Conservation (phyloP, 2,329 filamentous ascomycete genomes). For the Colletotrichum musicola region DNA sequence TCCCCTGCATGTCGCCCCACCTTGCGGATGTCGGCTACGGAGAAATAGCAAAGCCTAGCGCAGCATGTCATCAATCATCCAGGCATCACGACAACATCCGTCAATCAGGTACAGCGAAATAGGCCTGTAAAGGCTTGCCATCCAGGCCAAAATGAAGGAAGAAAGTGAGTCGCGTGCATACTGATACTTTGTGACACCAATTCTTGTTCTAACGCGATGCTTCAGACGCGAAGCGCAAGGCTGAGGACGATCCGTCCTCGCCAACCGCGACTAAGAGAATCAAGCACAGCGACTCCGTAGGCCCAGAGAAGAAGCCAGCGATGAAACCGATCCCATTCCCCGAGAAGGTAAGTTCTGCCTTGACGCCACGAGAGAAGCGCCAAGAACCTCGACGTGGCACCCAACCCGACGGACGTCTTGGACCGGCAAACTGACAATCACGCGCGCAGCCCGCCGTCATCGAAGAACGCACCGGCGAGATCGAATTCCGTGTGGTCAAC, state of each 20-base stretch:
- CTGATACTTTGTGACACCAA: rapidly evolving
- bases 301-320: constrained; percentile 63
- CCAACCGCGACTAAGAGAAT: constrained; percentile 74
- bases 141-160: constrained; percentile 50
- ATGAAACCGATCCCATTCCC: constrained; percentile 84
- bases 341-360: constrained; percentile 75
- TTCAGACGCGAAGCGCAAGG: constrained; percentile 75
- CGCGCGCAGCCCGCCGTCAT: constrained; percentile 80
- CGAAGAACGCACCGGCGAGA: constrained; percentile 93
- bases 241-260: constrained; percentile 73
- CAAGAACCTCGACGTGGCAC: background rate
- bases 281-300: constrained; percentile 62
- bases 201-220: constrained; percentile 3
- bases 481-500: constrained; percentile 98
- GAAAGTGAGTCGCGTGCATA: constrained; percentile 49
- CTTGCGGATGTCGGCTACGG: constrained; percentile 25
- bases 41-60: constrained; percentile 37
- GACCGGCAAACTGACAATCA: constrained; percentile 37
- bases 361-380: background rate
- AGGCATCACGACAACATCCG: constrained; percentile 31
- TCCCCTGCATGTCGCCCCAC: constrained; percentile 46
- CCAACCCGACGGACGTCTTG: background rate
- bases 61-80: constrained; percentile 35
- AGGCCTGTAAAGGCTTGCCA: constrained; percentile 29
- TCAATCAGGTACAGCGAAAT: constrained; percentile 17